Conservation (phyloP, 106 monocot genomes). For the Dioscorea dumetorum region DNA sequence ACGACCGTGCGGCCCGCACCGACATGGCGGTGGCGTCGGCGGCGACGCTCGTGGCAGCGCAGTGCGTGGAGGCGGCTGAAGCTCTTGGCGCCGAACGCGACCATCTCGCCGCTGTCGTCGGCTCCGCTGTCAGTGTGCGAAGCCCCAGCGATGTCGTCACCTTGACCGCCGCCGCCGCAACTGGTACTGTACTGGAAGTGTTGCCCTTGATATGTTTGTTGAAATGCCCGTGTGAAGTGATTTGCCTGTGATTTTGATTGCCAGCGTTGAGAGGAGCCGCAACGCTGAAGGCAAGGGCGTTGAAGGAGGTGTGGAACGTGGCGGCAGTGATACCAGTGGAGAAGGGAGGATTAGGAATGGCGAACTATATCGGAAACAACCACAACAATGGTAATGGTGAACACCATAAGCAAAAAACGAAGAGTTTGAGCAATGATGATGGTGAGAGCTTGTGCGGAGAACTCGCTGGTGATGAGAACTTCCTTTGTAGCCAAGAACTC, state of each 20-base stretch:
- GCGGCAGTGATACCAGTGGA: constrained; percentile 91
- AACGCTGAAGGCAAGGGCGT: constrained; percentile 77
- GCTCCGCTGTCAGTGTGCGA: constrained; percentile 13
- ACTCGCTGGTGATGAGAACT: constrained; percentile 33
- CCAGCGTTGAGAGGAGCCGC: constrained; percentile 84
- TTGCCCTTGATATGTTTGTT: neutral
- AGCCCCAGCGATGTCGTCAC: constrained; percentile 8
- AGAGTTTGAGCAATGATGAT: constrained; percentile 16
- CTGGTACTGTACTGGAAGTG: neutral
- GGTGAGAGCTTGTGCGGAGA: constrained; percentile 37
- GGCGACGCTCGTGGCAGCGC: constrained; percentile 8
- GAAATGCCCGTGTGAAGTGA: neutral
- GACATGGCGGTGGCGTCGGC: constrained; percentile 17
- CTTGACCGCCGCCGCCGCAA: constrained; percentile 13
- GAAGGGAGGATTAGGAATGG: constrained; percentile 35
- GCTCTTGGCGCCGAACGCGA: constrained; percentile 8
- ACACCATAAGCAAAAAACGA: constrained; percentile 5
- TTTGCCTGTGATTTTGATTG: neutral
- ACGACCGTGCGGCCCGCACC: neutral
- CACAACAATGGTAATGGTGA: neutral
- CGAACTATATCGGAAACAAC: too few relatives aligned
- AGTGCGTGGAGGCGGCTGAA: constrained; percentile 14
- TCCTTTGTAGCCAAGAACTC: constrained; percentile 73
- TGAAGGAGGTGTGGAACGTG: constrained; percentile 96
- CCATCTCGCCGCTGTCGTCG: constrained; percentile 11